Percentiles rank a stretch among this genome's conserved stretches.
phyloP scores from a whole-genome alignment of 2,329 filamentous ascomycete species.

The Trichoderma lentiforme region DNA sequence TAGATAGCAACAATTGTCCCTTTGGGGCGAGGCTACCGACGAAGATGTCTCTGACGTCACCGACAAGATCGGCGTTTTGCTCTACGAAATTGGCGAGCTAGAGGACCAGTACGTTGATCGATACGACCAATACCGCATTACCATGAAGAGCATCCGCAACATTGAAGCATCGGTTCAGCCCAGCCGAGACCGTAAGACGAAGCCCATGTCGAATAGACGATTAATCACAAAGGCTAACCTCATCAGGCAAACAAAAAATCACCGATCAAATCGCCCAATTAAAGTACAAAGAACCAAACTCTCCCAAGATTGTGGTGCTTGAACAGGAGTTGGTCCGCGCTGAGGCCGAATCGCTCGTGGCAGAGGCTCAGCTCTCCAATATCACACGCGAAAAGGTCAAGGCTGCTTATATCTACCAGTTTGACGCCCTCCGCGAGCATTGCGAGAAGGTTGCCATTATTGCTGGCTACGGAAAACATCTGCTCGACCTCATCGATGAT shows the following conservation, averaged over 20 bases:
- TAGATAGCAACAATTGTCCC: constrained; percentile 88
- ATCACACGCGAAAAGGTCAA: constrained; percentile 99
- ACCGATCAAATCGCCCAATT: constrained; percentile 97
- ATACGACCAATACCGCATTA: constrained; percentile 98
- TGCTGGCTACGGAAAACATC: constrained; percentile 94
- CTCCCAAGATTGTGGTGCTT: constrained; percentile 92
- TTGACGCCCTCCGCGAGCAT: constrained; percentile 94
- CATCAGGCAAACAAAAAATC: constrained; percentile 92
- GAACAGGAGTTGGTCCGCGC: constrained; percentile 98
- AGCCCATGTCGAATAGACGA: not conserved
- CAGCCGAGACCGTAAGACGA: constrained; percentile 81
- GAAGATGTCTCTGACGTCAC: constrained; percentile 98
- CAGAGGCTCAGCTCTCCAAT: constrained; percentile 96
- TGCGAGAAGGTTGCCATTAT: constrained; percentile 98
- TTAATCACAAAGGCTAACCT: not conserved
- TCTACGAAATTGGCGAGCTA: constrained; percentile 97
- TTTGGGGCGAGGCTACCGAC: constrained; percentile 94
- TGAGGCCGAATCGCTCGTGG: constrained; percentile 97
- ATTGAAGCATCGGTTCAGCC: constrained; percentile 98
- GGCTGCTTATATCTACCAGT: constrained; percentile 96
- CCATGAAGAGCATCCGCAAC: constrained; percentile 98
- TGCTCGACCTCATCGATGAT: constrained; percentile 95
- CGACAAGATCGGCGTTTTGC: constrained; percentile 94
- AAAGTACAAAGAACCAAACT: constrained; percentile 99
- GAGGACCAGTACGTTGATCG: constrained; percentile 98